Evolutionary conservation across 2,329 filamentous ascomycete genomes (phyloP), one percentile per base, ranked within the genome.

Genomic region (Arthroderma uncinatum): DNA sequence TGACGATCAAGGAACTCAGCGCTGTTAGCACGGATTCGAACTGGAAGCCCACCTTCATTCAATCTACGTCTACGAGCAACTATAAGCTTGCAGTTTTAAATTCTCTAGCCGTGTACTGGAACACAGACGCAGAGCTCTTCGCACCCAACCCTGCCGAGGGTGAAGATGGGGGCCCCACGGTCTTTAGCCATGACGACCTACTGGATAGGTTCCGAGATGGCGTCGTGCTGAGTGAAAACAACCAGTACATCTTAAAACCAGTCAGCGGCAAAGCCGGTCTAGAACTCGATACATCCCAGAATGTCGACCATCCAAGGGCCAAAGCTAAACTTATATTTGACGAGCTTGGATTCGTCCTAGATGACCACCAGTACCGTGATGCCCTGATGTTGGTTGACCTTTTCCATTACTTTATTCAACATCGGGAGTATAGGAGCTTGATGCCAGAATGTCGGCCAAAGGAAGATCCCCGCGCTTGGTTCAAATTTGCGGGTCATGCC

Each of bases 401-500:
- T 2, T 98, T 99, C 76, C 93, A 98, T 71, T 97, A 95, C 73
- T 98, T 97, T 71, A 87, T 96, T 64, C 85, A 92, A 33, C 93
- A 98, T 63, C 93, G 97, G 70, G 92, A 99, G 70, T 96, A 97
- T 76, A 94, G 94, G 69, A 92, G 86, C 65, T 78, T 90, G 58
- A 89, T 95, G 65, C 93, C 93, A 2, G 93, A 94, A 67, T 84
- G 79, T 58, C 80, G 81, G 0, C 87, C 89, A 0, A 95, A 90
- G 67, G 89, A 97, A 70, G 89, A 97, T 64, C 92, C 93, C 12
- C 82, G 83, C 37, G 93, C 92, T 0, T 99, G 93, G 93, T 77
- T 98, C 57, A 82, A 81, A 58, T 99, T 97, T 71, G 94, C 93
- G 1, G 91, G 87, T 21, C 82, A 95, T 64, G 89, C 92, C 19